Base-by-base conservation (phyloP, 2,329 filamentous ascomycete species). In the Sporothrix schenckii region DNA sequence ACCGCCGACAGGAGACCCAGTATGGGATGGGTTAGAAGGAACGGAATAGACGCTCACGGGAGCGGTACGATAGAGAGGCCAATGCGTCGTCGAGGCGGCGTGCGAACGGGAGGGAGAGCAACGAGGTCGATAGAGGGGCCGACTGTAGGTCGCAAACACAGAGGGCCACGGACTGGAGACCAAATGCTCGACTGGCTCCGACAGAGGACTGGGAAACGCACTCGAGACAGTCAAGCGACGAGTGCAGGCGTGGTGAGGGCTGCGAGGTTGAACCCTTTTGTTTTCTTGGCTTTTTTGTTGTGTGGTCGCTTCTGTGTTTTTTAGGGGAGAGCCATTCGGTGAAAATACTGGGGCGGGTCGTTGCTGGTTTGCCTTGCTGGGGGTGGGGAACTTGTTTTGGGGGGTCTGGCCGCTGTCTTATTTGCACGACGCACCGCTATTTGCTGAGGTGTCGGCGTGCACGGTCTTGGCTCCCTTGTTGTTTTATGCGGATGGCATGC, bases 131-230 rank as follows among this genome's bases (percentile, higher is more conserved):
- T 19, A 39, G 39, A 19, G 14, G 14, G 44, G 24, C 44, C 27
- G 27, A 21, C 47, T 52, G 63, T 27, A 52, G 19, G 63, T 52
- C 47, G 63, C 63, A 66, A 66, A 41, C 47, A 30, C 63, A 66
- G 49, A 50, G 44, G 63, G 47, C 16, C 44, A 11, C 63, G 5
- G 60, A 49, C 63, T 34, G 47, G 49, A 66, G 61, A 39, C 47
- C 47, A 47, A 39, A 39, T 50, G 47, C 19, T 50, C 47, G 16
- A 53, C 44, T 34, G 27, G 63, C 39, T 52, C 63, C 24, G 39
- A 34, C 16, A 66, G 6, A 24, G 4, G 30, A 50, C 13, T 11
- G 58, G 27, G 6, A 27, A 39, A n/a, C 34, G 44, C 61, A 65
- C 61, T 49, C 61, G 27, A 21, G 44, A 2, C 6, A 50, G 41